These are phyloP conservation scores for Aspergillus hancockii DNA, from an alignment of 495 filamentous ascomycete species.

Conservation along the genomic window DNA sequence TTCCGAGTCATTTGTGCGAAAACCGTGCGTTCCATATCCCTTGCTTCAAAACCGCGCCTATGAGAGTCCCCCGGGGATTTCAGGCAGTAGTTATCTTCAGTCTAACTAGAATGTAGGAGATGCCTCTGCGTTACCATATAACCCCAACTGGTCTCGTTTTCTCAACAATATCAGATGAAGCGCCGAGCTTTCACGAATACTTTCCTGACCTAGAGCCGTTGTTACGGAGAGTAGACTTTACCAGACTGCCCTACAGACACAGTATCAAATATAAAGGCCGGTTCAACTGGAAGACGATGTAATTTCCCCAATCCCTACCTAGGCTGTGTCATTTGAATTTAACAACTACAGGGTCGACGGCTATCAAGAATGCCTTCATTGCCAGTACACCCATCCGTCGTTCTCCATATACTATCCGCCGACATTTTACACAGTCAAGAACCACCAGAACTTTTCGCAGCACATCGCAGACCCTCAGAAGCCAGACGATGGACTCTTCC, in stretches of 20 bases:
- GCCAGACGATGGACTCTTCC: slow-evolving; percentile 54
- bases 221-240: slow-evolving; percentile 56
- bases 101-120: slow-evolving; percentile 21
- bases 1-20: slow-evolving; percentile 46
- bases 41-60: not conserved
- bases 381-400: slow-evolving; percentile 63
- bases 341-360: slow-evolving; percentile 52
- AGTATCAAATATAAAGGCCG: slow-evolving; percentile 58
- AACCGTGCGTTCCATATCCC: slow-evolving; percentile 25
- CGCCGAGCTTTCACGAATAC: slow-evolving; percentile 56
- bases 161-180: slow-evolving; percentile 50
- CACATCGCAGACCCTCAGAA: slow-evolving; percentile 60
- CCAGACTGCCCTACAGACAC: slow-evolving; percentile 53
- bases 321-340: no score
- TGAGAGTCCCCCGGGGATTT: not conserved
- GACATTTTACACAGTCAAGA: slow-evolving; percentile 58
- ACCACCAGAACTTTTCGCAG: slow-evolving; percentile 58
- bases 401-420: slow-evolving; percentile 60
- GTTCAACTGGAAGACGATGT: slow-evolving; percentile 70
- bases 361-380: slow-evolving; percentile 64
- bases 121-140: slow-evolving; percentile 43
- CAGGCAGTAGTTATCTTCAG: not conserved
- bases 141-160: slow-evolving; percentile 59
- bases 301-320: slow-evolving; percentile 11
- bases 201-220: slow-evolving; percentile 56